Conservation (phyloP, 495 filamentous ascomycete genomes). For the Achaetomiella virescens region DNA sequence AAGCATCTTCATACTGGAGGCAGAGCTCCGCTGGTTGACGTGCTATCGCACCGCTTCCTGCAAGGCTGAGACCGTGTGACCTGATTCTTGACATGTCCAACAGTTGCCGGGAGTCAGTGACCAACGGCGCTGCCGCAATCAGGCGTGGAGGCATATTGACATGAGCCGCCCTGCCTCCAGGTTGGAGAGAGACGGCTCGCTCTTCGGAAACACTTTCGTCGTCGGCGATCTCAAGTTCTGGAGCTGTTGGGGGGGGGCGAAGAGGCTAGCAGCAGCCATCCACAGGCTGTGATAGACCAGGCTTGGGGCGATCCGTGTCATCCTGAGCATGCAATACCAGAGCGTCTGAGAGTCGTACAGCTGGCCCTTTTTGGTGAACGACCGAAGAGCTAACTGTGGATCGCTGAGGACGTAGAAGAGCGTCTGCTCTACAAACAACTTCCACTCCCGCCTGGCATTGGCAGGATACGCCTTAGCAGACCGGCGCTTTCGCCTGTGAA, state of each 20-base stretch:
- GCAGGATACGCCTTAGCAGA: constrained; percentile 13
- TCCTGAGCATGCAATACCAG: constrained; percentile 48
- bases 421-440: constrained; percentile 62
- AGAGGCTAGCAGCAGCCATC: constrained; percentile 62
- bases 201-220: constrained; percentile 34
- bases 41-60: constrained; percentile 30
- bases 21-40: constrained; percentile 40
- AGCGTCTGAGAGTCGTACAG: constrained; percentile 45
- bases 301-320: constrained; percentile 45
- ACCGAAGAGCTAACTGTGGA: constrained; percentile 55
- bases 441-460: constrained; percentile 41
- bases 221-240: constrained; percentile 37
- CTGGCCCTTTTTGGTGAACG: constrained; percentile 51
- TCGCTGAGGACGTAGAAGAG: constrained; percentile 68
- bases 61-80: constrained; percentile 38
- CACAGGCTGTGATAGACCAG: constrained; percentile 73
- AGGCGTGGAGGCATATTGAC: constrained; percentile 50
- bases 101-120: constrained; percentile 35
- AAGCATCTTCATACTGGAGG: constrained; percentile 51
- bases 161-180: constrained; percentile 44
- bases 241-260: constrained; percentile 56
- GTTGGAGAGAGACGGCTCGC: constrained; percentile 34
- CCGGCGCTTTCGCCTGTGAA: constrained; percentile 32
- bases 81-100: constrained; percentile 49
- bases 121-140: constrained; percentile 46